Percentiles rank a stretch among this genome's conserved stretches.
phyloP scores from a whole-genome alignment of 306 rosid species.

The Oxytropis ochrocephala region DNA sequence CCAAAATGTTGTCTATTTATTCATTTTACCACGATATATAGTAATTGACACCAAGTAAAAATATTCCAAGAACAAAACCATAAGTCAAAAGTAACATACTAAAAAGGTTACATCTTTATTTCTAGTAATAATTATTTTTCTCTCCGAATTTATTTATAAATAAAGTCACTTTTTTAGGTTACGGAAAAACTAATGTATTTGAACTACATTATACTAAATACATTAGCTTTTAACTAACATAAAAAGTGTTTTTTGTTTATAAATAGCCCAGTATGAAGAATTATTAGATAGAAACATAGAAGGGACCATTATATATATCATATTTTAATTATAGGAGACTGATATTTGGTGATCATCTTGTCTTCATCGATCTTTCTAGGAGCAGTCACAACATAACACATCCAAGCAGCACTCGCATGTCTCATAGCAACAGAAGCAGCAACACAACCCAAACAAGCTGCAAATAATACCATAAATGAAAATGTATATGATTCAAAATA shows the following conservation, averaged over 20 bases:
- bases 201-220: no score
- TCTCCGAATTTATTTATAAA: no score
- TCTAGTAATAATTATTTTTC: neutral
- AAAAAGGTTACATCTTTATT: slow-evolving; percentile 8
- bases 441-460: slow-evolving; percentile 21
- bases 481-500: no score
- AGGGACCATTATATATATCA: neutral
- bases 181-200: no score
- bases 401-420: slow-evolving; percentile 30
- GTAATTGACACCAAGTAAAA: slow-evolving; percentile 7
- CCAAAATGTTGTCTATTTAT: slow-evolving; percentile 11
- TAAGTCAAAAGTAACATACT: slow-evolving; percentile 29
- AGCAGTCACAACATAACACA: slow-evolving; percentile 6
- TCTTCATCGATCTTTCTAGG: neutral
- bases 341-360: neutral
- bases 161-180: no score
- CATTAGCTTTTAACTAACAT: no score
- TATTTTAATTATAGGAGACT: neutral
- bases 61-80: neutral
- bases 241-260: no score
- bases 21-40: slow-evolving; percentile 16
- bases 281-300: neutral
- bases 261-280: no score
- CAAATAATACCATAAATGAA: slow-evolving; percentile 8
- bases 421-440: slow-evolving; percentile 32